A percentile compares a stretch with the other conserved stretches of the same genome.
Evolutionary conservation across 1,284 basidiomycete genomes (phyloP).

Genomic region (Puccinia coronata): DNA sequence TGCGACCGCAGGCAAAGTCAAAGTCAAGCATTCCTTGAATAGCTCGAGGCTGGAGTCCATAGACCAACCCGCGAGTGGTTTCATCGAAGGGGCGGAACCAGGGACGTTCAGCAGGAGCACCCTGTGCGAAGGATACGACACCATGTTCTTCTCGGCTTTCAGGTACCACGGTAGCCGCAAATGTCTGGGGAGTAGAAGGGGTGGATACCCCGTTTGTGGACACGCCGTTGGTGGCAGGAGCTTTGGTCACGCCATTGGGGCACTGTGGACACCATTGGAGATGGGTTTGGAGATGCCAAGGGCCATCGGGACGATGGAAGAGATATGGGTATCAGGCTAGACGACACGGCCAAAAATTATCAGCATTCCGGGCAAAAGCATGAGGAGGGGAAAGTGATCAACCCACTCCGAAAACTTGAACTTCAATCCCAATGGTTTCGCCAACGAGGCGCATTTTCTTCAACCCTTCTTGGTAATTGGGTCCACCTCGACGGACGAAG

Average conservation of each 20-base stretch:
- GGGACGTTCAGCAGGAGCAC: slow-evolving; percentile 62
- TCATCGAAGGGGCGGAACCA: no score
- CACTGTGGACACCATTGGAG: slow-evolving; percentile 54
- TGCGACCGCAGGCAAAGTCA: slow-evolving; percentile 94
- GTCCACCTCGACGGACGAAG: slow-evolving; percentile 95
- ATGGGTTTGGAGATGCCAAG: slow-evolving; percentile 72
- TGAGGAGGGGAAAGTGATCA: not conserved
- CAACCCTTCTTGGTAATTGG: slow-evolving; percentile 99
- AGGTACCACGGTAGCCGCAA: slow-evolving; percentile 61
- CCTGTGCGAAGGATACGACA: slow-evolving; percentile 66
- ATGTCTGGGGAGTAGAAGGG: slow-evolving; percentile 53
- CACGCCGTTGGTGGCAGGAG: slow-evolving; percentile 43
- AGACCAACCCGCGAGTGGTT: no score
- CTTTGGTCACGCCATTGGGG: slow-evolving; percentile 47
- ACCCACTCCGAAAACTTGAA: slow-evolving; percentile 63
- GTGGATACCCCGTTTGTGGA: slow-evolving; percentile 9
- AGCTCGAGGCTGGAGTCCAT: slow-evolving; percentile 95
- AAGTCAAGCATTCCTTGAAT: slow-evolving; percentile 99
- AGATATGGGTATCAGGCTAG: slow-evolving; percentile 98
- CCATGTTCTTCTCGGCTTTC: slow-evolving; percentile 71
- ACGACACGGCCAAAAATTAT: slow-evolving; percentile 65
- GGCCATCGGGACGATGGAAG: slow-evolving; percentile 95
- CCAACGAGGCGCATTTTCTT: slow-evolving; percentile 98
- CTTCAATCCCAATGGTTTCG: slow-evolving; percentile 94
- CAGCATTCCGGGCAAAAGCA: not conserved